Conservation (phyloP, 129 eudicot genomes). For the carrot (Daucus carota) region DH1_v3.0 NC_030383.2:56771001-56771500, state of each 20-base stretch:
- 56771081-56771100: neutral
- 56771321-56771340: neutral
- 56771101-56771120: neutral
- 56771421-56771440: neutral
- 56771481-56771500: slow-evolving; percentile 98
- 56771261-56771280: no score
- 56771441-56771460: slow-evolving; percentile 72
- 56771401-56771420: neutral
- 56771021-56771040: neutral
- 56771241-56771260: no score
- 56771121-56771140: neutral
- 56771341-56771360: neutral
- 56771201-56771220: neutral
- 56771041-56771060: neutral
- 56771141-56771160: slow-evolving; percentile 2
- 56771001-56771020: neutral
- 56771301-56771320: neutral
- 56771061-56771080: neutral
- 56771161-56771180: neutral
- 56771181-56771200: neutral
- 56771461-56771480: slow-evolving; percentile 79
- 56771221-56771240: neutral
- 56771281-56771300: neutral
- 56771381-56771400: neutral
- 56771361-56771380: neutral